Evolutionary conservation across 345 rosid genomes (phyloP).

Genomic region (Hibiscus syriacus): DNA sequence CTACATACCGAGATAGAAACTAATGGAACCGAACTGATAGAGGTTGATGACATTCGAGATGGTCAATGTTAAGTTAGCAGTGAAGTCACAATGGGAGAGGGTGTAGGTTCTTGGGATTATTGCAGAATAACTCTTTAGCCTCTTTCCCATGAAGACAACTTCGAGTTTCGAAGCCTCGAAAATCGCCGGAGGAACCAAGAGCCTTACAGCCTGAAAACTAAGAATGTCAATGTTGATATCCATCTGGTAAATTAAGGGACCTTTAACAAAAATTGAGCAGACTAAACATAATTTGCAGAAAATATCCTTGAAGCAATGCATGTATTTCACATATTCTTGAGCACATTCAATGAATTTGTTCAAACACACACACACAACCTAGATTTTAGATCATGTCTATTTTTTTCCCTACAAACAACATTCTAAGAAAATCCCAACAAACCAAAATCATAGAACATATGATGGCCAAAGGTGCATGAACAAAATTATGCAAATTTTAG

Average conservation of each 20-base stretch:
- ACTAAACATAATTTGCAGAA: background rate
- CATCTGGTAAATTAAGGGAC: background rate
- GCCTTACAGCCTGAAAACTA: constrained; percentile 53
- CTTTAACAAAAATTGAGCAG: constrained; percentile 3
- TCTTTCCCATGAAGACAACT: constrained; percentile 43
- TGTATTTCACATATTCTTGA: no score
- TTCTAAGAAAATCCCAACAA: background rate
- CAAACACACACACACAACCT: no score
- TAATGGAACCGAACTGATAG: constrained; percentile 41
- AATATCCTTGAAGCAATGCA: background rate
- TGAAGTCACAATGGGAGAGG: no score
- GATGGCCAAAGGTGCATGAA: background rate
- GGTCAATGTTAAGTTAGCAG: no score
- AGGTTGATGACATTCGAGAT: no score
- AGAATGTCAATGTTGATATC: background rate
- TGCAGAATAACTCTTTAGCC: constrained; percentile 27
- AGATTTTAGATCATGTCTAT: background rate
- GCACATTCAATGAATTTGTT: background rate
- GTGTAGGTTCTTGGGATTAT: no score
- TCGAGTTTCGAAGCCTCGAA: constrained; percentile 76
- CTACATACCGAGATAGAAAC: background rate
- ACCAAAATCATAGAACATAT: background rate
- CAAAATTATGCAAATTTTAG: background rate
- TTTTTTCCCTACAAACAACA: background rate
- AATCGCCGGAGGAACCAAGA: no score